phyloP scores from a whole-genome alignment of 73 alveolate species.

The Halteria grandinella region DNA sequence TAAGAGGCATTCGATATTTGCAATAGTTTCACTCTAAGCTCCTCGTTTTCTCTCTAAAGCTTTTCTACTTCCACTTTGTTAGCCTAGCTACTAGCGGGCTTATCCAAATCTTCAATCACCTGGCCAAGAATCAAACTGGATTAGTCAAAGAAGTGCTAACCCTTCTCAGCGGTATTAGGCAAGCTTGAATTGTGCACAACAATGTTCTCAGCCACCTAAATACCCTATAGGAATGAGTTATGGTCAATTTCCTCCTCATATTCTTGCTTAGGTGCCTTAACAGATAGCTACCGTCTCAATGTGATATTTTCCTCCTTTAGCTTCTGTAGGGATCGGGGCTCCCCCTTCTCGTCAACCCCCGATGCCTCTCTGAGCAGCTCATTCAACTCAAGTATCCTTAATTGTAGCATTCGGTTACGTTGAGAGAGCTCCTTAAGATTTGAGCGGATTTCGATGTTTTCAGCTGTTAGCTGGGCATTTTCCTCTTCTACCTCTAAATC shows the following conservation, averaged over 20 bases:
- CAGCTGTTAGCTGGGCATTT: constrained; percentile 3
- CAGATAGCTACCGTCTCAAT: background rate
- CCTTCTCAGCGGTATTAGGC: too few species aligned
- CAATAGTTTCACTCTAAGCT: too few species aligned
- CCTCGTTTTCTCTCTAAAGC: too few species aligned
- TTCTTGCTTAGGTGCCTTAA: constrained; percentile 7
- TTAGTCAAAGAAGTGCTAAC: too few species aligned
- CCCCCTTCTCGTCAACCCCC: too few species aligned
- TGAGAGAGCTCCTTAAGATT: background rate
- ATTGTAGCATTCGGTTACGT: background rate
- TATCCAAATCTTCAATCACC: too few species aligned
- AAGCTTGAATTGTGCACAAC: too few species aligned
- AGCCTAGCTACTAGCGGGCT: too few species aligned
- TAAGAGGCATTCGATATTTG: too few species aligned
- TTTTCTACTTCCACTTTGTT: too few species aligned
- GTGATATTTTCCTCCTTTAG: constrained; percentile 39
- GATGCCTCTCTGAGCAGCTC: constrained; percentile 16
- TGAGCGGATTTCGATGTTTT: background rate
- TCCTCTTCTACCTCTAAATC: constrained; percentile 26
- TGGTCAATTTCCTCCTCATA: constrained; percentile 23
- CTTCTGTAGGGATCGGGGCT: too few species aligned
- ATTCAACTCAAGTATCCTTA: constrained; percentile 31
- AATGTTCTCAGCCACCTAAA: constrained; percentile 38
- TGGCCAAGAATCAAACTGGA: too few species aligned
- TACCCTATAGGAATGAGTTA: constrained; percentile 25